Evolutionary conservation across 352 stramenopile genomes (phyloP), one percentile per base, ranked within the genome.

Genomic region (Phytophthora aleatoria): DNA sequence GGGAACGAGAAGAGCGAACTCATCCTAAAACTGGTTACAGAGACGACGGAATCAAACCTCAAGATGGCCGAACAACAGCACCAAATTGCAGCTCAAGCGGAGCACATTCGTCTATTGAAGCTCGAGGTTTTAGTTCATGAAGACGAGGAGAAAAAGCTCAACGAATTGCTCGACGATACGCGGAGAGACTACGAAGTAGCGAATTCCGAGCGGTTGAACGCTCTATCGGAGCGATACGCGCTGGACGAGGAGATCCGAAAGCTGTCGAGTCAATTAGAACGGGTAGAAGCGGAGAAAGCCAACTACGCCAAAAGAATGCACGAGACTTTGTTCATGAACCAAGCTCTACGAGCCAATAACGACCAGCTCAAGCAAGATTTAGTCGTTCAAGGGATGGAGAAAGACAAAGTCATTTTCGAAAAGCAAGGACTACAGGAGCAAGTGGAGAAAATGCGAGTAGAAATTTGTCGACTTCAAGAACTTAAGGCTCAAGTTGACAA

Each of bases 241-340:
- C 52, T 91, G 6, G 80, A 92, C 16, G 79, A 91, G 39, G 81
- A 94, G 30, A 80, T 90, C 13, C 78, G 74, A 3, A 87, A 85
- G 43, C 28, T 91, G 26, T 71, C 87, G 10, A 36, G 13, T 16
- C 73, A 89, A 53, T 44, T 87, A 5, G 81, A 91, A 13, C 73
- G 73, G 0, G 39, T 89, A 0, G 77, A 91, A 28, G 47, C 50
- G 0, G 84, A 94, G 30, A 90, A 92, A 31, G 43, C 73, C 0
- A 83, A 79, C n/a, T 81, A 77, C 27, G 77, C 81, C 2, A 87
- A 81, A 44, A 71, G 85, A 16, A 87, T 91, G 74, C 80, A 91
- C 41, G 85, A 94, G 35, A 83, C 79, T 0, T 52, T 91, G 7
- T 89, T 90, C 44, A 90, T 91, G 84, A 91, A 92, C 36, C 78